Conservation (phyloP, 495 filamentous ascomycete genomes). For the Podospora sp. region DNA sequence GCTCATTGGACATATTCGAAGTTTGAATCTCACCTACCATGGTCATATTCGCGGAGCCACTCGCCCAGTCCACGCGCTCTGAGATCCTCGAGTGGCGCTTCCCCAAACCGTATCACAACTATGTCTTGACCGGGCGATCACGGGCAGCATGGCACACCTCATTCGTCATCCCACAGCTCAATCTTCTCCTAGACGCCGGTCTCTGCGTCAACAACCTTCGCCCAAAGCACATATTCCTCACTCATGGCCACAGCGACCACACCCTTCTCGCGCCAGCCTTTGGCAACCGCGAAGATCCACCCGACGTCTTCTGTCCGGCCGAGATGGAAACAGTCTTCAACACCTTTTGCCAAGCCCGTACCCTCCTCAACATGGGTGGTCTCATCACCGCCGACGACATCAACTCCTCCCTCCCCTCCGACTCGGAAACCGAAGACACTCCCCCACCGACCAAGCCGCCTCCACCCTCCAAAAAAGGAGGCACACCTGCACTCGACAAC, state of each 20-base stretch:
- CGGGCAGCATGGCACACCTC: slow-evolving; percentile 49
- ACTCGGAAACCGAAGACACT: neutral
- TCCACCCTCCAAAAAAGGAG: too few species aligned
- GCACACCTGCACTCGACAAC: too few species aligned
- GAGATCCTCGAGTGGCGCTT: slow-evolving; percentile 42
- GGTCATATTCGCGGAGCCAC: slow-evolving; percentile 36
- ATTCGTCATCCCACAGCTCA: slow-evolving; percentile 43
- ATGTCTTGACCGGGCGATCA: slow-evolving; percentile 40
- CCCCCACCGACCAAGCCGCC: neutral
- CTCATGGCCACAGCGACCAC: slow-evolving; percentile 47
- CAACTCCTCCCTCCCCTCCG: neutral
- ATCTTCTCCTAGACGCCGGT: slow-evolving; percentile 44
- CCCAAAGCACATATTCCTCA: slow-evolving; percentile 47
- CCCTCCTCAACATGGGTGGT: slow-evolving; percentile 35
- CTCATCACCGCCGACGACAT: slow-evolving; percentile 16
- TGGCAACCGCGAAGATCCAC: slow-evolving; percentile 36
- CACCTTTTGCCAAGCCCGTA: slow-evolving; percentile 33
- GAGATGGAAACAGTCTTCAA: slow-evolving; percentile 36
- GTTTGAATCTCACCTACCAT: neutral
- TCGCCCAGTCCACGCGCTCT: slow-evolving; percentile 41
- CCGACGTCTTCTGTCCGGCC: slow-evolving; percentile 39
- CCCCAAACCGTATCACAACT: slow-evolving; percentile 39
- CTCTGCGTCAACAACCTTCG: slow-evolving; percentile 39
- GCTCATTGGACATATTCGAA: too few species aligned
- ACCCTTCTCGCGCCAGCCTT: slow-evolving; percentile 38